Base-by-base conservation (phyloP, 2,329 filamentous ascomycete species). In the Sphaerulina musiva region DNA sequence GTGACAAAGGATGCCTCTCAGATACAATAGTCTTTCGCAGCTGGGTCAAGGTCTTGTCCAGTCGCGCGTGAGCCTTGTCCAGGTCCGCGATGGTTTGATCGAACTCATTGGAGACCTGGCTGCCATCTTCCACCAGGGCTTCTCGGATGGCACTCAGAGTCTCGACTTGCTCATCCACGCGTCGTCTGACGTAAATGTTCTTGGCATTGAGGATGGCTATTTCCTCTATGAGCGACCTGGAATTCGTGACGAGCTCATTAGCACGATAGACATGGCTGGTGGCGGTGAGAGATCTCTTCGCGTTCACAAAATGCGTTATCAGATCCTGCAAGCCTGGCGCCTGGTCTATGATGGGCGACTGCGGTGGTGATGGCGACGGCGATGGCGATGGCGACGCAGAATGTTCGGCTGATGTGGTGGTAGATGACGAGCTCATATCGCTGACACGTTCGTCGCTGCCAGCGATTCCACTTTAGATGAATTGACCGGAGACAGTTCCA, bases 281-380 rank as follows among this genome's bases (percentile, higher is more conserved):
- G 9, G 89, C 89, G 12, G 87, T 87, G 4, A 97, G 80, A 1
- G 91, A 91, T 43, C 89, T 83, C 69, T 96, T 96, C 7, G 92
- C 87, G 31, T 86, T 85, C 40, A 96, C 82, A 36, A 96, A 85
- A 72, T 95, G 84, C 50, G 83, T 81, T 53, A 96, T 87, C 42
- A 97, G 82, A 23, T 82, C 83, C 63, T 95, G 89, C 66, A 95
- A 80, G 23, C 70, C 70, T 32, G 74, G 73, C 31, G 70, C 66
- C 46, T 70, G 70, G 47, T 71, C 65, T 56, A 70, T 71, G 7
- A 68, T 68, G 26, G 72, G 73, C 6, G 74, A 76, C n/a, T 64
- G 61, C 29, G 71, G 69, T 55, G 72, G 72, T 8, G 72, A 67
- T 3, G 65, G 59, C 8, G 66, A 66, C 12, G 72, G 72, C 9